These are phyloP conservation scores for Salvia splendens DNA, from an alignment of 257 asterid species.

Conservation along the genomic window DNA sequence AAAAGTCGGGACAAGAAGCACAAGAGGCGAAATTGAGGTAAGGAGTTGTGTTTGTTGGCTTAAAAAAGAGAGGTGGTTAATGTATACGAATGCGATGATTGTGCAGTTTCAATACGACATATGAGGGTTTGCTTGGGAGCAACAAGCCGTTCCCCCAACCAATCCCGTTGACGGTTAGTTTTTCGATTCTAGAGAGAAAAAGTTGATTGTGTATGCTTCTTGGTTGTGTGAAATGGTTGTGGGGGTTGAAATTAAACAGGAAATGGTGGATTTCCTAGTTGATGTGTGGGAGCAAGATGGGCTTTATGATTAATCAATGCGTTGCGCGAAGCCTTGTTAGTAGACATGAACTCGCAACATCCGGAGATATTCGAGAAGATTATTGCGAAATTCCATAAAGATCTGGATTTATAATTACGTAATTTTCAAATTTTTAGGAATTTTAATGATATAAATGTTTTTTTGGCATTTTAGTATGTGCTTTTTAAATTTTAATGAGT, in stretches of 20 bases:
- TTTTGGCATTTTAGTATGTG: too few species aligned
- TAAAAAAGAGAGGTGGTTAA: background rate
- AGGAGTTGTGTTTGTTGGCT: conserved; percentile 4
- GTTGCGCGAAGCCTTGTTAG: background rate
- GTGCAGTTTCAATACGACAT: conserved; percentile 76
- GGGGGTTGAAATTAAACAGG: conserved; percentile 40
- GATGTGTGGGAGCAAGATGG: conserved; percentile 76
- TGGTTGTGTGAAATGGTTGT: background rate
- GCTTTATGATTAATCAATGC: conserved; percentile 45
- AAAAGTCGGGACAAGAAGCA: conserved; percentile 38
- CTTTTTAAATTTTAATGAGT: too few species aligned
- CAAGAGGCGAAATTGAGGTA: conserved; percentile 73
- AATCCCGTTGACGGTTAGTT: conserved; percentile 80
- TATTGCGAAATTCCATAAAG: too few species aligned
- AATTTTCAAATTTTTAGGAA: too few species aligned
- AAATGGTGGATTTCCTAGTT: conserved; percentile 71
- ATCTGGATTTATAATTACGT: too few species aligned
- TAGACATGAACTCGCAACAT: conserved; percentile 8
- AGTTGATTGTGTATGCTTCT: background rate
- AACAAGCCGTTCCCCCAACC: conserved; percentile 82
- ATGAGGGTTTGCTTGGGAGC: conserved; percentile 79
- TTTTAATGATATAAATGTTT: too few species aligned
- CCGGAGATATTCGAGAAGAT: too few species aligned
- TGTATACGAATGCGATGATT: conserved; percentile 6
- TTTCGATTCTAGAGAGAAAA: background rate